These are phyloP conservation scores for Ambrosiella beaveri DNA, from an alignment of 2,329 filamentous ascomycete genomes.

Conservation along the genomic window DNA sequence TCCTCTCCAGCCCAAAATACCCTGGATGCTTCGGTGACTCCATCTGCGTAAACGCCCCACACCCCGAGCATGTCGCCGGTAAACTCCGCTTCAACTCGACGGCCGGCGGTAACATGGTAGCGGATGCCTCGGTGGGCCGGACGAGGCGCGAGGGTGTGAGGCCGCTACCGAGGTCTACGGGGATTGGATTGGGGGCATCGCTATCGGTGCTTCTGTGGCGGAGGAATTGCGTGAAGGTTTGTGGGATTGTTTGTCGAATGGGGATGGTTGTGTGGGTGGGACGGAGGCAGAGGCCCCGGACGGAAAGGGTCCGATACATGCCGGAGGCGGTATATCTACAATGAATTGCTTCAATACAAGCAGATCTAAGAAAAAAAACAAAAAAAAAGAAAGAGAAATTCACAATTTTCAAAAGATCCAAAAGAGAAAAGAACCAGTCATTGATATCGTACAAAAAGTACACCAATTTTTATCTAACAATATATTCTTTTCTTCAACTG, in stretches of 20 bases:
- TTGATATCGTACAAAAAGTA: not conserved
- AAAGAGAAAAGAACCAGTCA: not conserved
- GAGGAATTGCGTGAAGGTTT: not conserved
- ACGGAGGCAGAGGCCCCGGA: constrained; percentile 2
- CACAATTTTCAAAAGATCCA: not conserved
- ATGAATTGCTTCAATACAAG: not conserved
- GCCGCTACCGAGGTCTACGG: too few species aligned
- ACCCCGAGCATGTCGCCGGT: constrained; percentile 44
- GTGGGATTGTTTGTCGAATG: not conserved
- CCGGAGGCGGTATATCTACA: not conserved
- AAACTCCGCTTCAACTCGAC: constrained; percentile 19
- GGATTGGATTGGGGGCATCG: not conserved
- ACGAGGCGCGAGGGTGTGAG: not conserved
- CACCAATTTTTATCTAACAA: too few species aligned
- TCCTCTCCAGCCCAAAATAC: constrained; percentile 37
- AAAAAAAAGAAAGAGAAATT: not conserved
- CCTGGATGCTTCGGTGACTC: constrained; percentile 32
- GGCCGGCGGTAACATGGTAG: not conserved
- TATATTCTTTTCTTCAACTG: not conserved
- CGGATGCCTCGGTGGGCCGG: not conserved
- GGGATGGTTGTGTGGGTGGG: not conserved
- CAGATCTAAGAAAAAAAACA: not conserved
- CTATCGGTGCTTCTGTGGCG: not conserved
- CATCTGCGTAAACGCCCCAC: constrained; percentile 47
- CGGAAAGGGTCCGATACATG: constrained; percentile 11